Evolutionary conservation across 192 early-diverging fungal genomes (phyloP), one percentile per base, ranked within the genome.

Genomic region (Mortierella hygrophila): DNA sequence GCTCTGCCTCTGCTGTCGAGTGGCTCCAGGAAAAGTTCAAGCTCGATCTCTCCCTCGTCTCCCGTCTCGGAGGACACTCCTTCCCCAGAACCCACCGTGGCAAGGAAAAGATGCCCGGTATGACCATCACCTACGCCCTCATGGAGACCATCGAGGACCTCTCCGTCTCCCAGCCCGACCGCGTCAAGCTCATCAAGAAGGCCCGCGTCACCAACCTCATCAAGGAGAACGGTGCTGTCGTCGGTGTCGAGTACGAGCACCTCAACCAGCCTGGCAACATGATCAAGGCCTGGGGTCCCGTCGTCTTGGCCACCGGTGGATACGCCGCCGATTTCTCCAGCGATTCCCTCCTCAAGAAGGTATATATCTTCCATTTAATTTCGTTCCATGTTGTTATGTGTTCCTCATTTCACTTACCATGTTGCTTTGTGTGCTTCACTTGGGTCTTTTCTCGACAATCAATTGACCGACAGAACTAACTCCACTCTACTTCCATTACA

Each of bases 31-130:
- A 97, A 35, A 95, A 94, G 83, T 99, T 99, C 89, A 81, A 92
- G 52, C 90, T 99, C 72, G 97, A 98, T 78, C 91, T 99, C 23
- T 96, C 96, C 47, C 90, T 97, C 75, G 92, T 99, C 23, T 92
- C 96, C 26, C 96, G 96, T 82, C 92, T 98, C 68, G 95, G 98
- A 88, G 98, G 98, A 18, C 98, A 99, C 91, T 95, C 97, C 54
- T 94, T 94, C 71, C 96, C 97, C 42, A 94, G 98, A 83, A 99
- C 98, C 32, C 98, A 99, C 89, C 97, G 97, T 89, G 97, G 95
- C 68, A 94, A 91, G 74, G 93, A 95, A 78, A 93, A 94, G 87
- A 94, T 95, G 72, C 94, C 94, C 42, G 95, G 98, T 72, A 98
- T 98, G 98, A 97, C 97, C 74, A 98, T 99, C 85, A 97, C 97